Evolutionary conservation across 2,329 filamentous ascomycete genomes (phyloP).

Genomic region (Bisporella sp.): DNA sequence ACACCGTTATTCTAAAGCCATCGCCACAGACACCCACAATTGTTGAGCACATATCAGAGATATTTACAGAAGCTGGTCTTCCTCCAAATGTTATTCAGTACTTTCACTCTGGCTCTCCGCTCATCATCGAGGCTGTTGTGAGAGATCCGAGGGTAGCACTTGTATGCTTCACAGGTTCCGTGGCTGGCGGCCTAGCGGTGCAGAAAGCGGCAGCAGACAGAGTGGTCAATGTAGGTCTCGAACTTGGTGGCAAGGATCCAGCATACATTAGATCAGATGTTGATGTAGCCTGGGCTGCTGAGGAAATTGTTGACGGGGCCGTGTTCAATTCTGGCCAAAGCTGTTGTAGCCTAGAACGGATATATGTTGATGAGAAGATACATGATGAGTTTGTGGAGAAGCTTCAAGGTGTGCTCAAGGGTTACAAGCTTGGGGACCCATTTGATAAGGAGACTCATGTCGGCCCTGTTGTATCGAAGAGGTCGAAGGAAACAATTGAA

Average conservation of each 20-base stretch:
- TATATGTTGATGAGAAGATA: constrained; percentile 83
- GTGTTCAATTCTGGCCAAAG: constrained; percentile 98
- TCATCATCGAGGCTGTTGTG: constrained; percentile 70
- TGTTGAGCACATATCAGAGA: constrained; percentile 71
- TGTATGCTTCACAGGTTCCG: constrained; percentile 91
- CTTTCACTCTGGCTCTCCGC: constrained; percentile 80
- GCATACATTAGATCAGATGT: constrained; percentile 84
- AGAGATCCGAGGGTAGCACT: constrained; percentile 69
- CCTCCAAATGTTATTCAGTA: constrained; percentile 81
- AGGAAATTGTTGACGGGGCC: constrained; percentile 92
- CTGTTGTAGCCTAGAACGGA: constrained; percentile 85
- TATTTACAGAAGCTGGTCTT: constrained; percentile 75
- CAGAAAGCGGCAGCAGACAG: constrained; percentile 80
- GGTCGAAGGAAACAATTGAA: constrained; percentile 68
- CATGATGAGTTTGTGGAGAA: constrained; percentile 77
- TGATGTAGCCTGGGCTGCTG: constrained; percentile 83
- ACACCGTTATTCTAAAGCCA: constrained; percentile 89
- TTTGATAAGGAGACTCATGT: constrained; percentile 72
- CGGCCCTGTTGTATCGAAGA: constrained; percentile 80
- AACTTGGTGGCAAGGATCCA: constrained; percentile 91
- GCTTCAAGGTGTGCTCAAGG: constrained; percentile 70
- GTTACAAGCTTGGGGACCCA: constrained; percentile 86
- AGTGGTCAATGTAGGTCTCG: constrained; percentile 78
- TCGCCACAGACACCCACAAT: constrained; percentile 92
- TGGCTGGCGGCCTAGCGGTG: constrained; percentile 78